Base-by-base conservation (phyloP, 2,329 filamentous ascomycete genomes). In the Talaromyces sp. region DNA sequence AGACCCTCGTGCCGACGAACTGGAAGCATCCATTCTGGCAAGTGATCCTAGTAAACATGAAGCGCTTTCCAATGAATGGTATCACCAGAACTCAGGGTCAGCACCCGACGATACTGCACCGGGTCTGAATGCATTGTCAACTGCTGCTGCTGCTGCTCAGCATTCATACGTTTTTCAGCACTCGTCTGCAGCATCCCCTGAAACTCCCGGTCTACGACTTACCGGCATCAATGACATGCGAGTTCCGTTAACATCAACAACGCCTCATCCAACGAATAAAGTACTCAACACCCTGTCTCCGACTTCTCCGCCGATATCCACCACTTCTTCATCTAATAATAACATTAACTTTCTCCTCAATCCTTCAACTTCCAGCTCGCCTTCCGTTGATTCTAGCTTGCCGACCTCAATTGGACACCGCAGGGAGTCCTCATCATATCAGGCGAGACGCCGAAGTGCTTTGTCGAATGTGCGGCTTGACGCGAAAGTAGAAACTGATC, bases 291-390 rank as follows among this genome's bases (percentile, higher is more conserved):
- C 66, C 13, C 65, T 74, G 48, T 66, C 72, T 40, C 69, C 70
- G 31, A 62, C 67, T 7, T 80, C 77, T 3, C 76, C 77, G 6
- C 73, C 77, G 17, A 67, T 75, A 3, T 77, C 78, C 17, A 66
- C 79, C 39, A 71, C 73, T 17, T 74, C 75, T 58, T 69, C 66
- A 28, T 75, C 71, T 45, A 54, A 33, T 60, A 75, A 79, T 62
- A 81, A 81, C 64, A 75, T 85, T 58, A 80, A 83, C 66, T 83
- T 83, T 61, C 76, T 85, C 52, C 72, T 85, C 21, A 82, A 83
- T 60, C 78, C 77, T 35, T 67, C 71, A 17, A 69, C 73, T 40
- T 71, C 72, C 15, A 63, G 74, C 35, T 77, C 79, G 0, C 75
- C 78, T 17, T 70, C 72, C 5, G 69, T 79, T 48, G 77, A 80